A percentile compares a stretch with the other conserved stretches of the same genome.
These are phyloP conservation scores for Diaporthe ampelina DNA, from an alignment of 2,329 filamentous ascomycete genomes.

Conservation along the genomic window DNA sequence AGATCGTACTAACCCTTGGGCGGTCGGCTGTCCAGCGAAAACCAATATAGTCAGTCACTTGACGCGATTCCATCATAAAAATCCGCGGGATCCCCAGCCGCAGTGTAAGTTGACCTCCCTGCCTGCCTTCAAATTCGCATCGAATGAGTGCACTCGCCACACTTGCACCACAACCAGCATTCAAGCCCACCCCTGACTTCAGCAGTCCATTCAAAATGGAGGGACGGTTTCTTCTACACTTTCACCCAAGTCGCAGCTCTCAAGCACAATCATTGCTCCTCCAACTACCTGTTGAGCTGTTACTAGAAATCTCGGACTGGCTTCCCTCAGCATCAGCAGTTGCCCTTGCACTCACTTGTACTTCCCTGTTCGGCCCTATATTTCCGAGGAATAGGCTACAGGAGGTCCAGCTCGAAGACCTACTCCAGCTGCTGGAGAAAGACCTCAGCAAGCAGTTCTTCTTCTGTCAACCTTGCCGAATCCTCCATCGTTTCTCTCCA, in stretches of 20 bases:
- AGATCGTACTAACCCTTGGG: not conserved
- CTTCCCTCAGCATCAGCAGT: not conserved
- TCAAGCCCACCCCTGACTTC: not conserved
- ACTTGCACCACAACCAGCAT: not conserved
- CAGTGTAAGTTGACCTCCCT: not conserved
- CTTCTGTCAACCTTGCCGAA: constrained; percentile 3
- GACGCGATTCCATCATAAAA: not conserved
- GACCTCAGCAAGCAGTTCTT: constrained; percentile 1
- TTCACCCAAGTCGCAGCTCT: constrained; percentile 3
- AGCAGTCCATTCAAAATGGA: not conserved
- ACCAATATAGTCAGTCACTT: not conserved
- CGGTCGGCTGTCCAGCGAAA: not conserved
- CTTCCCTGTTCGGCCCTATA: not conserved
- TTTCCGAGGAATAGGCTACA: not conserved
- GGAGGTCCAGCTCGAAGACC: not conserved
- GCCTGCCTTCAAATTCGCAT: not conserved
- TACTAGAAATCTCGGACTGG: constrained; percentile 4
- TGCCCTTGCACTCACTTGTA: constrained; percentile 15
- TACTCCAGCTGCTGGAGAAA: constrained; percentile 3
- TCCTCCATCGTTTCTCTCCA: constrained; percentile 1
- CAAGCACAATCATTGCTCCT: constrained; percentile 11
- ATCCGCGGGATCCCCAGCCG: not conserved
- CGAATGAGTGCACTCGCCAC: not conserved
- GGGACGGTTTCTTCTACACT: not conserved
- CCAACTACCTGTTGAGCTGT: not conserved